Evolutionary conservation across 129 eudicot species (phyloP), one percentile per base, ranked within the genome.

Genomic region (Flaveria linearis): DNA sequence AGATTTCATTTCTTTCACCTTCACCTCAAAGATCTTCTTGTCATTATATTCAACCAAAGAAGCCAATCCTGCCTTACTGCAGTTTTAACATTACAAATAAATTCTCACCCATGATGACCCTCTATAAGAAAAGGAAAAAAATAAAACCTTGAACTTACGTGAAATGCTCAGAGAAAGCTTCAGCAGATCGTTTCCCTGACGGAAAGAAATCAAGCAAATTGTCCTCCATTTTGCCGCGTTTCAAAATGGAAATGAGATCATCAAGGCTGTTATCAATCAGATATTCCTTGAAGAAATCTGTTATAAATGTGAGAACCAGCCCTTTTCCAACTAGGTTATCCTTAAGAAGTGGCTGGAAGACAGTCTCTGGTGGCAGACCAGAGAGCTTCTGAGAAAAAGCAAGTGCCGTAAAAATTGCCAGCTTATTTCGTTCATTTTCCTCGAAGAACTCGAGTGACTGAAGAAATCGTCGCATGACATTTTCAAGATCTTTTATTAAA

Each of bases 301-400:
- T 94, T 68, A 94, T 86, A 36, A 94, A 94, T 7, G 96, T 70
- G 49, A 94, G 92, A 70, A 94, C 99, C 26, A 94, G 88, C 84
- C 99, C 99, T 86, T 94, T 94, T 61, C 82, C 96, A 51, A 94
- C 93, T 80, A 94, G 93, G 84, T 91, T 94, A 81, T 94, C 99
- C 84, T 94, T 94, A 85, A 91, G 99, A 46, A 94, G 86, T 14
- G 99, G 99, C 80, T 94, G 99, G 83, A 94, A 86, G 20, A 94
- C 97, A 2, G 97, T 91, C 96, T 94, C 99, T 4, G 99, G 99
- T 14, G 96, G 97, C 52, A 95, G 84, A 70, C 99, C 96, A 0
- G 99, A 95, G 71, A 95, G 86, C 76, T 91, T 95, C 92, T 95
- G 99, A 23, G 99, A 91, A 69, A 95, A 95, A 33, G 99, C 94